Evolutionary conservation across 2,329 filamentous ascomycete genomes (phyloP), one percentile per base, ranked within the genome.

Genomic region (Diplodia mutila): DNA sequence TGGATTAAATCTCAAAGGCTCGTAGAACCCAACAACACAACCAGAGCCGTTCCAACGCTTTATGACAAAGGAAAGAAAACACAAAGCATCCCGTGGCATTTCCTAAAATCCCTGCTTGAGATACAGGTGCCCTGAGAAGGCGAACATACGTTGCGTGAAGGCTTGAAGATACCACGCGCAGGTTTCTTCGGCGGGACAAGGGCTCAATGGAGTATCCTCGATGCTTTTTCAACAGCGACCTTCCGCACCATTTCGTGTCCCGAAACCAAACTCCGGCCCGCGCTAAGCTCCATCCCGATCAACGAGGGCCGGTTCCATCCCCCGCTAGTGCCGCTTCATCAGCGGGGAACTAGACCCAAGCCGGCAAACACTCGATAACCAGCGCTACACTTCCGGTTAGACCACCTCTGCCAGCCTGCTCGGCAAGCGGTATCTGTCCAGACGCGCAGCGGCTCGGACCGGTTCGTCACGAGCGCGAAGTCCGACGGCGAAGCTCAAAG

Each of bases 401-500:
- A 8, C 11, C 5, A 25, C 12, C 7, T 46, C n/a, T 12, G 18
- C 21, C 21, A 70, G 72, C 2, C 34, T 76, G 11, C 57, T 70
- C 12, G 74, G 75, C 29, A 70, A 68, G 7, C 70, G 70, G 23
- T 74, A 71, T 68, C 66, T 70, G 5, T 61, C 75, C 0, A 73
- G 4, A 75, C 71, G 6, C 68, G 73, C 7, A 71, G 70, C 49
- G 70, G 71, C 8, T 75, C 73, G 1, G 70, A 72, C 51, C 72
- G 61, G 53, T 72, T 69, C 65, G 72, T 72, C 39, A 52, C 49
- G 4, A 23, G 32, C 6, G 65, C 57, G 4, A 27, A 23, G 2
- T 23, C 34, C 32, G 61, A 63, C 65, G n/a, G 5, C 25, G 7
- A 67, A 61, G 3, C 34, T 67, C 16, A 69, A 66, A n/a, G 71